Evolutionary conservation across 2,329 filamentous ascomycete species (phyloP).

Genomic region (Diaporthe vaccinii): DNA sequence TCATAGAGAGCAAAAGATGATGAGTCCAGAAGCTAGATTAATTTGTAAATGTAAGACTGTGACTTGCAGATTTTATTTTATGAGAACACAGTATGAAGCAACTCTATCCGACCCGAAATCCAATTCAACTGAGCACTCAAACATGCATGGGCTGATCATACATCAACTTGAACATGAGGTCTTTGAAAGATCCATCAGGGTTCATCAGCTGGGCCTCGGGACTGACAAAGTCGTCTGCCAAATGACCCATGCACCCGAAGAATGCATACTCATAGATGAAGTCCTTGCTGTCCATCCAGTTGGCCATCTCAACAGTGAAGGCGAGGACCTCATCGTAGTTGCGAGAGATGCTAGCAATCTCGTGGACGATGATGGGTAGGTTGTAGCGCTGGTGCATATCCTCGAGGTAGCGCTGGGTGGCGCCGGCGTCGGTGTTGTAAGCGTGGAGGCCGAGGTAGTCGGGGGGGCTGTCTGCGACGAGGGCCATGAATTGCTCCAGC

Average conservation of each 20-base stretch:
- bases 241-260: conserved; percentile 58
- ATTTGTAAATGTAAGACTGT: too few relatives aligned
- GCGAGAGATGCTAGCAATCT: conserved; percentile 56
- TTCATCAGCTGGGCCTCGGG: conserved; percentile 61
- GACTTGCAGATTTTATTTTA: not conserved
- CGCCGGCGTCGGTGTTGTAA: conserved; percentile 53
- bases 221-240: conserved; percentile 60
- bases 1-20: not conserved
- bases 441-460: conserved; percentile 60
- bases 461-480: conserved; percentile 50
- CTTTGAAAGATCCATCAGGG: conserved; percentile 54
- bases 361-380: conserved; percentile 53
- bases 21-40: not conserved
- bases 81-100: not conserved
- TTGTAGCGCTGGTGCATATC: conserved; percentile 52
- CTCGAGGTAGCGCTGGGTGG: conserved; percentile 53
- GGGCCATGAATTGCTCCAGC: conserved; percentile 57
- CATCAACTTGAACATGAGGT: conserved; percentile 41
- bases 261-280: conserved; percentile 59
- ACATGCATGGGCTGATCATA: conserved; percentile 26
- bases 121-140: not conserved
- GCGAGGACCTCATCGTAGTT: conserved; percentile 51
- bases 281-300: conserved; percentile 57
- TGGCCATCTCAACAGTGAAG: conserved; percentile 56
- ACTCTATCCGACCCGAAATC: not conserved